phyloP scores from a whole-genome alignment of 176 grass and related monocot genomes.

The Zizania latifolia region DNA sequence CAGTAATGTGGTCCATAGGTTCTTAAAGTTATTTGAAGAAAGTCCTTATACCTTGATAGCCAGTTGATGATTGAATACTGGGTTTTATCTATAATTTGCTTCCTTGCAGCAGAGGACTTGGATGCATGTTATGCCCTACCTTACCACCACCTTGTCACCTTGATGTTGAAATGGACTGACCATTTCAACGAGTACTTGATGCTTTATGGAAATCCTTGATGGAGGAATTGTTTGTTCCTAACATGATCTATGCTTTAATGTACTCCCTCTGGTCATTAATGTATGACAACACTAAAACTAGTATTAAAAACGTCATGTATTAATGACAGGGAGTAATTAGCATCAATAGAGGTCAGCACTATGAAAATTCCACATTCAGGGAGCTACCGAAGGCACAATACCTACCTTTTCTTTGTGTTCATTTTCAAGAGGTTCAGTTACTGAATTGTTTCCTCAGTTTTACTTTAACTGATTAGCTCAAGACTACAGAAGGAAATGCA shows the following conservation, averaged over 20 bases:
- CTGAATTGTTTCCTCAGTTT: neutral
- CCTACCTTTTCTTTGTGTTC: neutral
- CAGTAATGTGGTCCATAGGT: neutral
- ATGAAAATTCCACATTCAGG: neutral
- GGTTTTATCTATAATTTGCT: neutral
- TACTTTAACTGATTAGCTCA: neutral
- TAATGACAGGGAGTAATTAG: too few species aligned
- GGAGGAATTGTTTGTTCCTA: neutral
- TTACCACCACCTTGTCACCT: neutral
- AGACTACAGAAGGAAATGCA: slow-evolving; percentile 12
- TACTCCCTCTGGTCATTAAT: too few species aligned
- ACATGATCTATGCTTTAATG: neutral
- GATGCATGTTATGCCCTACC: neutral
- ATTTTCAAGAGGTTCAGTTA: neutral
- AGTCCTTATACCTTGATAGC: neutral
- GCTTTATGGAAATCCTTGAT: neutral
- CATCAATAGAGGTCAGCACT: neutral
- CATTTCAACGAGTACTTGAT: neutral
- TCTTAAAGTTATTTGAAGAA: neutral
- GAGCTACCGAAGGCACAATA: neutral
- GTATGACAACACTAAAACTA: too few species aligned
- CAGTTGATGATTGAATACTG: neutral
- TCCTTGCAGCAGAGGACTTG: slow-evolving; percentile 8
- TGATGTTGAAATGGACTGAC: neutral
- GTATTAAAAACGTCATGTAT: too few species aligned